Percentiles rank a stretch among this genome's conserved stretches.
These are phyloP conservation scores for Dissophora ornata DNA, from an alignment of 192 early-diverging fungal genomes.

Conservation along the genomic window DNA sequence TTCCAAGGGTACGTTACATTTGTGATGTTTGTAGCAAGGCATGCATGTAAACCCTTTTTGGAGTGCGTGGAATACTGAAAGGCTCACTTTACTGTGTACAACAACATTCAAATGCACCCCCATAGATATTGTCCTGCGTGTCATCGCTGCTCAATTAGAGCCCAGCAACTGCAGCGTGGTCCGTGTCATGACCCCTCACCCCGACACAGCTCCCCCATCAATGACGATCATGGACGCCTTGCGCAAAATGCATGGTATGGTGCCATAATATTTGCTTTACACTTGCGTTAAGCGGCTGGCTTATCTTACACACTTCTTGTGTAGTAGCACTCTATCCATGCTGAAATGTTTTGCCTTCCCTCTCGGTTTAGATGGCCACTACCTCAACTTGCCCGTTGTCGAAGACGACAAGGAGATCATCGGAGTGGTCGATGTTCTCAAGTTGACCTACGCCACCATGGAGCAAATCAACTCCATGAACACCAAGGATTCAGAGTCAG, in stretches of 20 bases:
- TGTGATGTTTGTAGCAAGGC: not conserved
- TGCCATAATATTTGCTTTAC: not conserved
- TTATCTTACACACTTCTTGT: too few relatives aligned
- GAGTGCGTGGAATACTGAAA: not conserved
- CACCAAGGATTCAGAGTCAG: conserved; percentile 63
- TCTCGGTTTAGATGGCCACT: conserved; percentile 75
- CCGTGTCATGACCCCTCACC: conserved; percentile 96
- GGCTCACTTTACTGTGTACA: not conserved
- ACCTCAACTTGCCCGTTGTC: conserved; percentile 85
- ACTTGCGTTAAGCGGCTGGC: too few relatives aligned
- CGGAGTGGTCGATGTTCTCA: conserved; percentile 86
- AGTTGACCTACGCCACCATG: conserved; percentile 84
- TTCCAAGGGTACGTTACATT: conserved; percentile 62
- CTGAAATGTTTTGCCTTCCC: not conserved
- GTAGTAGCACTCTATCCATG: too few relatives aligned
- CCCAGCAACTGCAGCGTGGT: conserved; percentile 92
- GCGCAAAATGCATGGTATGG: conserved; percentile 82
- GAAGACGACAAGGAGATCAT: conserved; percentile 75
- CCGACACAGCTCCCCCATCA: conserved; percentile 77
- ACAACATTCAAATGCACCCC: not conserved
- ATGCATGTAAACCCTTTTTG: too few relatives aligned
- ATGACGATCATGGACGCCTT: conserved; percentile 86
- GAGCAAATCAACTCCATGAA: conserved; percentile 82
- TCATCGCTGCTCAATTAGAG: conserved; percentile 88
- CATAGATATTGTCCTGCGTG: conserved; percentile 87